Evolutionary conservation across 2,329 filamentous ascomycete species (phyloP).

Genomic region (Trichoderma koningii): DNA sequence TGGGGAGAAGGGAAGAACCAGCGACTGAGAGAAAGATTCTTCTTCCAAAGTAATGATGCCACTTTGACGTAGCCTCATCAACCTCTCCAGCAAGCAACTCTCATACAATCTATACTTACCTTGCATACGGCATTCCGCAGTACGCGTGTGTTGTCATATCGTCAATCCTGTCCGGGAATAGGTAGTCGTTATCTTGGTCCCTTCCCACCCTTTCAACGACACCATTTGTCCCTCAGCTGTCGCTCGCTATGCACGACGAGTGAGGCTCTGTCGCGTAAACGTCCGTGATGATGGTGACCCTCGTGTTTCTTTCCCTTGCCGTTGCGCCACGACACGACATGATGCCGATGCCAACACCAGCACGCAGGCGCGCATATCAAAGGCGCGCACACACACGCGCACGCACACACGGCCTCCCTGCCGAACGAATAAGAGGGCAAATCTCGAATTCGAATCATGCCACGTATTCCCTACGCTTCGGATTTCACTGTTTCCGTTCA

Average conservation of each 20-base stretch:
- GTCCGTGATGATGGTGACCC: not conserved
- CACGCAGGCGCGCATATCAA: not conserved
- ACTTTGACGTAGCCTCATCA: conserved; percentile 21
- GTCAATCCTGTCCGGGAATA: conserved; percentile 1
- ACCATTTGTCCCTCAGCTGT: not conserved
- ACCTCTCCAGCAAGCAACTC: not conserved
- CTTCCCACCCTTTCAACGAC: conserved; percentile 8
- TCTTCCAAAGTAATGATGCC: conserved; percentile 19
- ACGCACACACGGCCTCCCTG: not conserved
- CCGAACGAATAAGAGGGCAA: conserved; percentile 14
- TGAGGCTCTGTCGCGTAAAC: conserved; percentile 6
- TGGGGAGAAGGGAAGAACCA: not conserved
- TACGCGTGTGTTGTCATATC: conserved; percentile 23
- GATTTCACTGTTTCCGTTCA: conserved; percentile 23
- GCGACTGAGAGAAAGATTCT: not conserved
- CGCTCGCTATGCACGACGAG: conserved; percentile 6
- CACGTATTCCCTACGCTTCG: conserved; percentile 22
- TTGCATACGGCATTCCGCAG: not conserved
- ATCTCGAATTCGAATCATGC: conserved; percentile 19
- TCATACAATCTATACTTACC: not conserved
- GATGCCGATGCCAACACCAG: not conserved
- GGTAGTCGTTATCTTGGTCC: conserved; percentile 12
- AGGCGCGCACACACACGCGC: not conserved
- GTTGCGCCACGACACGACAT: conserved; percentile 9
- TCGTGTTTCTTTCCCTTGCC: conserved; percentile 6